These are phyloP conservation scores for Chrysanthemum seticuspe DNA, from an alignment of 129 eudicot species.

Conservation along the genomic window DNA sequence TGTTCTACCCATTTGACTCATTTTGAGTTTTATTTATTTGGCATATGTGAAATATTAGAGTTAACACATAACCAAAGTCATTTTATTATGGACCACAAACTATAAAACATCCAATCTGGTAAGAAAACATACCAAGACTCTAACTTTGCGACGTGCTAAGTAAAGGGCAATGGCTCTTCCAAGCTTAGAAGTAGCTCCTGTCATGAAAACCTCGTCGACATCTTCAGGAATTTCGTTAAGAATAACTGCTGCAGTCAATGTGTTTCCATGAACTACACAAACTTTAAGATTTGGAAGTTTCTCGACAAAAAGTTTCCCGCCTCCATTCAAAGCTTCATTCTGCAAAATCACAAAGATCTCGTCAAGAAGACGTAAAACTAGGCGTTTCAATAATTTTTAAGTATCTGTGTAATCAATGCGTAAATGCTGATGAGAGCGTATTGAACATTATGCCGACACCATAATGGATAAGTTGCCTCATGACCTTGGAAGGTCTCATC, in stretches of 20 bases:
- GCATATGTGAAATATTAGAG: not conserved
- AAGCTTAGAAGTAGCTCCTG: constrained; percentile 92
- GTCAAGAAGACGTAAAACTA: not conserved
- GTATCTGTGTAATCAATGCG: not conserved
- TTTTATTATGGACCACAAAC: not conserved
- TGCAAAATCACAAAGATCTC: constrained; percentile 19
- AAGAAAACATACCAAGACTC: constrained; percentile 56
- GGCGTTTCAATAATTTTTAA: not conserved
- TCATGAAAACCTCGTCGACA: constrained; percentile 70
- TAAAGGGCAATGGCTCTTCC: constrained; percentile 94
- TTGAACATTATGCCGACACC: not conserved
- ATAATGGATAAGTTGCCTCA: not conserved
- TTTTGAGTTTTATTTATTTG: not conserved
- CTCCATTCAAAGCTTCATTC: constrained; percentile 89
- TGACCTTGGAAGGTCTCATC: not conserved
- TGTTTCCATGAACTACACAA: constrained; percentile 89
- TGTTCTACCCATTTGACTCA: not conserved
- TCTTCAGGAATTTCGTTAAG: constrained; percentile 66
- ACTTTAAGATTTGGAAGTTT: constrained; percentile 79
- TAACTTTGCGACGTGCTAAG: constrained; percentile 58
- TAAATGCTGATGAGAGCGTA: not conserved
- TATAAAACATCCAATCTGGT: not conserved
- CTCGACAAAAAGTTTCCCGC: constrained; percentile 83
- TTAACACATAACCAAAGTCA: not conserved
- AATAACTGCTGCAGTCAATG: constrained; percentile 81